phyloP scores from a whole-genome alignment of 208 protist species.

The Wallacemonas rigidus region DNA sequence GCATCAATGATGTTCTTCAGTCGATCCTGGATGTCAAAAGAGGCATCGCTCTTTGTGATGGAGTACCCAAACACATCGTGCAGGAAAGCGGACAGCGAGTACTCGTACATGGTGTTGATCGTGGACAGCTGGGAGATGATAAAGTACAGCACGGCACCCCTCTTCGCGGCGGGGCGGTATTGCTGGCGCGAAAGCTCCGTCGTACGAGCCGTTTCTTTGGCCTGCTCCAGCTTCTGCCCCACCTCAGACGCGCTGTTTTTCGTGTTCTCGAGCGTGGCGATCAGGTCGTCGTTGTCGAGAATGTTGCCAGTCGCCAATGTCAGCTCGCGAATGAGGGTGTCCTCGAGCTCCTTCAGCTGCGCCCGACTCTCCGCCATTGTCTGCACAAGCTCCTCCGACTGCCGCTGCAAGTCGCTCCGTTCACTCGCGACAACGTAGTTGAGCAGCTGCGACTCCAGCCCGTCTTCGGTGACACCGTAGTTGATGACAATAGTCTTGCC shows the following conservation, averaged over 20 bases:
- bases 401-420: slow-evolving; percentile 95
- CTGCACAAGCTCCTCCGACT: slow-evolving; percentile 95
- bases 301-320: slow-evolving; percentile 96
- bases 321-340: slow-evolving; percentile 98
- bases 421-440: slow-evolving; percentile 98
- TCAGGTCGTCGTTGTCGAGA: slow-evolving; percentile 98
- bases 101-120: slow-evolving; percentile 99
- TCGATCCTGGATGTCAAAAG: slow-evolving; percentile 93
- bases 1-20: slow-evolving; percentile 97
- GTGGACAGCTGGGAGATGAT: slow-evolving; percentile 94
- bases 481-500: slow-evolving; percentile 99
- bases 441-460: slow-evolving; percentile 98
- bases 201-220: slow-evolving; percentile 94
- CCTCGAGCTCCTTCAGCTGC: slow-evolving; percentile 97
- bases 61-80: slow-evolving; percentile 97
- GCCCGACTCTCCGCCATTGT: slow-evolving; percentile 97
- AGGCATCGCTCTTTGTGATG: slow-evolving; percentile 92
- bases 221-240: slow-evolving; percentile 94
- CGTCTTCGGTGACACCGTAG: slow-evolving; percentile 97
- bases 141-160: slow-evolving; percentile 98
- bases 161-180: slow-evolving; percentile 96
- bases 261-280: slow-evolving; percentile 98
- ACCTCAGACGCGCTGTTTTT: slow-evolving; percentile 98
- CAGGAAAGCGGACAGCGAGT: slow-evolving; percentile 97
- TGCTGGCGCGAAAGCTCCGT: slow-evolving; percentile 95